These are phyloP conservation scores for Tardiomyces depauwii DNA, from an alignment of 1,139 yeast genomes.

Conservation along the genomic window DNA sequence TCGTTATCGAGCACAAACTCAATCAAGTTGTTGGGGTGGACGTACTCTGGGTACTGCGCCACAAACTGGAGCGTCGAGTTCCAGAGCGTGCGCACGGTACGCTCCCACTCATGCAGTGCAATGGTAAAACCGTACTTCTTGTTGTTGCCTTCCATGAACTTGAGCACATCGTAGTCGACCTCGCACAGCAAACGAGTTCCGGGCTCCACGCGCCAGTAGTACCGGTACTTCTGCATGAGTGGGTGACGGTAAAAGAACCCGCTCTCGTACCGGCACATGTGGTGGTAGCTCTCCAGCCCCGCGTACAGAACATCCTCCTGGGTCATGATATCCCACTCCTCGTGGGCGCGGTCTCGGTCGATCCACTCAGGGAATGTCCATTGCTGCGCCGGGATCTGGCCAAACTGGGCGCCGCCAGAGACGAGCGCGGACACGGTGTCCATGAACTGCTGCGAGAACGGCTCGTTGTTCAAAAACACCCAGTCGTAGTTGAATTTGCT, in stretches of 20 bases:
- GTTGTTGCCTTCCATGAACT: constrained; percentile 52
- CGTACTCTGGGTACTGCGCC: constrained; percentile 47
- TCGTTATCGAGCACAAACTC: constrained; percentile 59
- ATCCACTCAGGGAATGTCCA: constrained; percentile 61
- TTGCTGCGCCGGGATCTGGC: constrained; percentile 35
- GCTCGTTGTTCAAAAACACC: constrained; percentile 64
- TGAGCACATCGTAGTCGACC: constrained; percentile 65
- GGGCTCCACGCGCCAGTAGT: constrained; percentile 83
- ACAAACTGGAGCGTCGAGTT: constrained; percentile 55
- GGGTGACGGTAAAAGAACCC: constrained; percentile 54
- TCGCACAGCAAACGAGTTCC: constrained; percentile 54
- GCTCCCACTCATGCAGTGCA: constrained; percentile 58
- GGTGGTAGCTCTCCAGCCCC: constrained; percentile 50
- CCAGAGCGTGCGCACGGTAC: constrained; percentile 72
- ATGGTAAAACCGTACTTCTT: constrained; percentile 40
- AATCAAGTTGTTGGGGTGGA: constrained; percentile 55
- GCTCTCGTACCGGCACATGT: constrained; percentile 71
- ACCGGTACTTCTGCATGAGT: constrained; percentile 40
- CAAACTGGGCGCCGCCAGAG: constrained; percentile 46
- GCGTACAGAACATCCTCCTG: constrained; percentile 51
- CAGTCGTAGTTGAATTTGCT: constrained; percentile 63
- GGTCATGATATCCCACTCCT: constrained; percentile 31
- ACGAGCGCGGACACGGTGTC: constrained; percentile 30
- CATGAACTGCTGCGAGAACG: constrained; percentile 50
- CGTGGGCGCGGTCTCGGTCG: constrained; percentile 32